Conservation (phyloP, 768 basidiomycete species). For the Boletus huronensis region DNA sequence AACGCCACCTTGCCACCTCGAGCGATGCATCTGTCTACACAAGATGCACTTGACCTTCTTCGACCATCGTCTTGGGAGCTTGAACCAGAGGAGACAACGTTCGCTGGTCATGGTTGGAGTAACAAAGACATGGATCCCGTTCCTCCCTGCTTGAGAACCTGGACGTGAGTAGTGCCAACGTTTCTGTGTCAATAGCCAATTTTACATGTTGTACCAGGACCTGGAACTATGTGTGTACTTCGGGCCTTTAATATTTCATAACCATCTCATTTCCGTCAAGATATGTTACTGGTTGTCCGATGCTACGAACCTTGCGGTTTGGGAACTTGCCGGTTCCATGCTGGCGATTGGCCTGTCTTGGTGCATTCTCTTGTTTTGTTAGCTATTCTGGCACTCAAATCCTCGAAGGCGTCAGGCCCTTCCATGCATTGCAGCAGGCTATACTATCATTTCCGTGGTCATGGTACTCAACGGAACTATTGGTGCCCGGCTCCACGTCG, state of each 20-base stretch:
- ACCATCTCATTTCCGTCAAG: conserved; percentile 14
- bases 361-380: conserved; percentile 24
- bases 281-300: conserved; percentile 32
- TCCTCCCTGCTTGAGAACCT: conserved; percentile 54
- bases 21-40: conserved; percentile 8
- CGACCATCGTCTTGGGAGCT: conserved; percentile 22
- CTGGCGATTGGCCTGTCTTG: conserved; percentile 72
- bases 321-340: conserved; percentile 62
- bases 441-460: conserved; percentile 65
- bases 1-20: neutral
- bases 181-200: neutral
- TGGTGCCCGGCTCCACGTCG: conserved; percentile 73
- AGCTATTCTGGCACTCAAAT: neutral
- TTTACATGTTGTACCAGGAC: conserved; percentile 26
- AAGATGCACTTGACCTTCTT: conserved; percentile 3
- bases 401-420: conserved; percentile 57
- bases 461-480: conserved; percentile 78
- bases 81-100: conserved; percentile 37
- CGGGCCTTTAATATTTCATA: conserved; percentile 31
- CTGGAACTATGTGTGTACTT: conserved; percentile 64
- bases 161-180: conserved; percentile 40
- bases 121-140: conserved; percentile 82
- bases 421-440: conserved; percentile 67
- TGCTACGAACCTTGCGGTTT: conserved; percentile 42
- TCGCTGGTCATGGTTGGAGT: conserved; percentile 61